Percentiles rank a stretch among this genome's conserved stretches.
These are phyloP conservation scores for Beta macrorhiza DNA, from an alignment of 179 eudicot genomes.

Conservation along the genomic window DNA sequence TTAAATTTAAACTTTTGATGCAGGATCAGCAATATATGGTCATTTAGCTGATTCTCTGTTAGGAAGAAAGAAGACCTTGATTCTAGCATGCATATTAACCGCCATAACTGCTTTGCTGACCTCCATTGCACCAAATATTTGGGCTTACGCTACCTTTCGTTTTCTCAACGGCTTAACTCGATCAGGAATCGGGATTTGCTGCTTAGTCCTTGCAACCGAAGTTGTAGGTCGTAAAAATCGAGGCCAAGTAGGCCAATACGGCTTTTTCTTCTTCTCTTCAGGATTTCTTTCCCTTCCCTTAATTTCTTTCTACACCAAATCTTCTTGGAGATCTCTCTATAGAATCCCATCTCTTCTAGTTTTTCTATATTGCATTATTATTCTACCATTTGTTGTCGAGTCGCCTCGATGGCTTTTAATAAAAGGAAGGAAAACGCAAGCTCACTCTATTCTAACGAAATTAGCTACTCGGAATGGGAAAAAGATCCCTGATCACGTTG, in stretches of 20 bases:
- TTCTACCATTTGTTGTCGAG: conserved; percentile 43
- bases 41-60: conserved; percentile 42
- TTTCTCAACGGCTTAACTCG: conserved; percentile 46
- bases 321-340: conserved; percentile 45
- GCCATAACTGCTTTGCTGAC: conserved; percentile 36
- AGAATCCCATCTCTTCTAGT: conserved; percentile 31
- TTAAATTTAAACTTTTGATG: background rate
- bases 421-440: conserved; percentile 38
- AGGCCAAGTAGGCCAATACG: conserved; percentile 53
- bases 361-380: conserved; percentile 33
- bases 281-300: conserved; percentile 53
- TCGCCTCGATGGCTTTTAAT: conserved; percentile 59
- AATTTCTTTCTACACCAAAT: conserved; percentile 41
- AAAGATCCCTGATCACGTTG: conserved; percentile 28
- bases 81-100: conserved; percentile 45
- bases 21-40: conserved; percentile 52
- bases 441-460: conserved; percentile 31
- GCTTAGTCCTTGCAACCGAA: conserved; percentile 50
- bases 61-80: conserved; percentile 47
- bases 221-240: conserved; percentile 49
- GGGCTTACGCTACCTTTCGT: conserved; percentile 43
- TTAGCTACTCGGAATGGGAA: conserved; percentile 44
- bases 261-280: conserved; percentile 54
- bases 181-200: conserved; percentile 50
- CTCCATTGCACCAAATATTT: conserved; percentile 45